Evolutionary conservation across 2,329 filamentous ascomycete genomes (phyloP).

Genomic region (Orbilia oligospora): DNA sequence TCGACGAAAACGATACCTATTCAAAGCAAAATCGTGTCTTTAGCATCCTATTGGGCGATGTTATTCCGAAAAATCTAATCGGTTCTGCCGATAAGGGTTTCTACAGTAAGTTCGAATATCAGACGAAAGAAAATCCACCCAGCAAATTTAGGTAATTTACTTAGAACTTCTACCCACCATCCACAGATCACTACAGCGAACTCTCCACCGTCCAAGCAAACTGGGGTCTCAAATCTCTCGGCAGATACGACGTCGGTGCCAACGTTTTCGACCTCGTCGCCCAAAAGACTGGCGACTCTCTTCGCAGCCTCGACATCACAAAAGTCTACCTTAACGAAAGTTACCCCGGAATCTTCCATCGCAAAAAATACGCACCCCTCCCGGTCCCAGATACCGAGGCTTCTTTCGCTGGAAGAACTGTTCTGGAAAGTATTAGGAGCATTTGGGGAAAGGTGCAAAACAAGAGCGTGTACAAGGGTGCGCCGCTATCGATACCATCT

Average conservation of each 20-base stretch:
- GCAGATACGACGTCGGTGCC: conserved; percentile 79
- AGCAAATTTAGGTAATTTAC: neutral
- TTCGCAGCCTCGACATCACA: conserved; percentile 66
- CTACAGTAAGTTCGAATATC: conserved; percentile 70
- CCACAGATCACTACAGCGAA: conserved; percentile 75
- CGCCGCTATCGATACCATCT: conserved; percentile 37
- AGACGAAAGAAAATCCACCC: neutral
- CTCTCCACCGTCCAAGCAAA: conserved; percentile 78
- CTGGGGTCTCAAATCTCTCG: conserved; percentile 78
- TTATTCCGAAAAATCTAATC: conserved; percentile 75
- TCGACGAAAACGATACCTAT: conserved; percentile 84
- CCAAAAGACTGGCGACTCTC: conserved; percentile 73
- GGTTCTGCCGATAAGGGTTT: conserved; percentile 79
- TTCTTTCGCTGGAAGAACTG: conserved; percentile 64
- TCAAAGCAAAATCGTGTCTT: conserved; percentile 77
- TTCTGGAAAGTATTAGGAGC: conserved; percentile 64
- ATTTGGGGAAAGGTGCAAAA: conserved; percentile 63
- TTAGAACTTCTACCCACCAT: neutral
- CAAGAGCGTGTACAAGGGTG: conserved; percentile 53
- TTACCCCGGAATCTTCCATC: conserved; percentile 71
- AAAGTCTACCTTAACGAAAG: conserved; percentile 71
- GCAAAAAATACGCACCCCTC: conserved; percentile 65
- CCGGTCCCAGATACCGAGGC: conserved; percentile 66
- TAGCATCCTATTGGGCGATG: conserved; percentile 80
- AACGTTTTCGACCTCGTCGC: conserved; percentile 78